Evolutionary conservation across 2,329 filamentous ascomycete species (phyloP).

Genomic region (Biscogniauxia mediterranea): DNA sequence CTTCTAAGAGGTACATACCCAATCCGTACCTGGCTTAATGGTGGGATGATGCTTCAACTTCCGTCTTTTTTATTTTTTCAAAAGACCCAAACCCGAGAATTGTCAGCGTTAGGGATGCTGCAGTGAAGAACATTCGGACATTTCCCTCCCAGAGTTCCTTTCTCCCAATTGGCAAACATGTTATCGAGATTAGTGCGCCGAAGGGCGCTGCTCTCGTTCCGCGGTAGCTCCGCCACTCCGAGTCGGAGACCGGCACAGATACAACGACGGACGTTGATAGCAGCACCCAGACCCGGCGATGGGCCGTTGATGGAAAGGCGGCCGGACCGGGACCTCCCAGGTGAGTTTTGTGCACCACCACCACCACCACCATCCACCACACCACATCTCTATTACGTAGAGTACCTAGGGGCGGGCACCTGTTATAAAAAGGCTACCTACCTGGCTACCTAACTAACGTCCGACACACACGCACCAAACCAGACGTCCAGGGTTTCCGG

Average conservation of each 20-base stretch:
- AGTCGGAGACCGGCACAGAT: conserved; percentile 11
- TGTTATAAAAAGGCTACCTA: background rate
- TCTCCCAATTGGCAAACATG: conserved; percentile 24
- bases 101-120: background rate
- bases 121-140: no score
- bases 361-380: background rate
- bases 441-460: conserved; percentile 11
- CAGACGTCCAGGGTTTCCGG: conserved; percentile 49
- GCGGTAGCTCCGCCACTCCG: conserved; percentile 15
- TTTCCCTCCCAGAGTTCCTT: background rate
- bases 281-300: conserved; percentile 57
- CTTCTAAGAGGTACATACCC: conserved; percentile 8
- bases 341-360: no score
- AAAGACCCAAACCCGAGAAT: background rate
- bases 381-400: background rate
- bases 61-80: background rate
- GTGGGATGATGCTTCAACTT: conserved; percentile 19
- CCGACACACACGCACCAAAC: no score
- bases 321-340: conserved; percentile 64
- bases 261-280: conserved; percentile 46
- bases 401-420: no score
- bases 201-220: conserved; percentile 27
- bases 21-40: no score
- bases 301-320: conserved; percentile 65
- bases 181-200: conserved; percentile 35